Conservation (phyloP, 2,329 filamentous ascomycete species). For the Bipolaris sorokiniana region DNA sequence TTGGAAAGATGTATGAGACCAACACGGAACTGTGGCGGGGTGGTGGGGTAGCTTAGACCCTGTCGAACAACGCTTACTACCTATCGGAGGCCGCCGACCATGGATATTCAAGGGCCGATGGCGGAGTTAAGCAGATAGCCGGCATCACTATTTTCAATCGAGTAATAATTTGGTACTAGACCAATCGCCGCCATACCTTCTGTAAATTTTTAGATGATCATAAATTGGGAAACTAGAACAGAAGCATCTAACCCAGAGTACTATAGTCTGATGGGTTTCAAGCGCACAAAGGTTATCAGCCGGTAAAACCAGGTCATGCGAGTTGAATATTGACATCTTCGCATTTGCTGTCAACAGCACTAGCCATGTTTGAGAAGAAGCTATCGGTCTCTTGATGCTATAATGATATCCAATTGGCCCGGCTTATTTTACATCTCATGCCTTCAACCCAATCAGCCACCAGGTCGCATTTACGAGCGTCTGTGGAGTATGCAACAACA, state of each 20-base stretch:
- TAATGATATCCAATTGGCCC: conserved; percentile 7
- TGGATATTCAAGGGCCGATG: conserved; percentile 22
- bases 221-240: not conserved
- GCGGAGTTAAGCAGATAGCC: conserved; percentile 16
- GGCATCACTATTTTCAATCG: conserved; percentile 4
- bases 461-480: not conserved
- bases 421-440: not conserved
- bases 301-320: not conserved
- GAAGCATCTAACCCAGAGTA: not conserved
- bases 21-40: conserved; percentile 17
- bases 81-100: conserved; percentile 25
- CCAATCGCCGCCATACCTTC: not conserved
- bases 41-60: conserved; percentile 28
- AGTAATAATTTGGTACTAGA: conserved; percentile 2
- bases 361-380: conserved; percentile 7
- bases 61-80: conserved; percentile 7
- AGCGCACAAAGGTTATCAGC: not conserved
- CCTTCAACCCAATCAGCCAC: not conserved
- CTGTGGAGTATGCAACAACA: not conserved
- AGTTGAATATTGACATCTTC: not conserved
- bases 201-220: not conserved
- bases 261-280: not conserved
- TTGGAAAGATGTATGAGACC: conserved; percentile 4
- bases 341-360: not conserved
- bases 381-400: conserved; percentile 8